Percentiles rank a stretch among this genome's conserved stretches.
Conservation (phyloP, 371 early-diverging fungal species). For the Synchytrium microbalum region DNA sequence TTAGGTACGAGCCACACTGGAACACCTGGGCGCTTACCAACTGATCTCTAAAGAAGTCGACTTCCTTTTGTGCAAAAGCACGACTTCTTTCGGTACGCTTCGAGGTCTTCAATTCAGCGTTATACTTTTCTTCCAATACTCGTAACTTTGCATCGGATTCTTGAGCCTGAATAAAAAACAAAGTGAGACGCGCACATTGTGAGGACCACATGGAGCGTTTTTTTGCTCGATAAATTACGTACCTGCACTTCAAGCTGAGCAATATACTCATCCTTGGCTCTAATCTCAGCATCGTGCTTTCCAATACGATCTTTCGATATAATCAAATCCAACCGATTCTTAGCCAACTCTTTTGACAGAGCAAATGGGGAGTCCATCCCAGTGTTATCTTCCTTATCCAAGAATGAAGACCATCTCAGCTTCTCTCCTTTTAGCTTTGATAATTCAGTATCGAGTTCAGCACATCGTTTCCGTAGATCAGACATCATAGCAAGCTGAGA, state of each 20-base stretch:
- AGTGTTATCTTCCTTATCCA: conserved; percentile 12
- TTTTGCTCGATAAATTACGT: not conserved
- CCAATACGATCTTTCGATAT: conserved; percentile 27
- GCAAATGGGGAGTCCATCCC: conserved; percentile 36
- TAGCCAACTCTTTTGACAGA: conserved; percentile 29
- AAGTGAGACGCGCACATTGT: no score
- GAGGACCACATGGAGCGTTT: not conserved
- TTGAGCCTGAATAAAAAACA: conserved; percentile 13
- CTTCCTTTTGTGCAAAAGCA: conserved; percentile 36
- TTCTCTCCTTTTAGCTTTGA: conserved; percentile 33
- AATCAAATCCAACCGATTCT: conserved; percentile 31
- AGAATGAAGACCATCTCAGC: conserved; percentile 32
- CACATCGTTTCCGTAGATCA: conserved; percentile 18
- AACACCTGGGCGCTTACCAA: conserved; percentile 25
- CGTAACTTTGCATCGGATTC: conserved; percentile 7
- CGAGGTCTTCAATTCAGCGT: conserved; percentile 9
- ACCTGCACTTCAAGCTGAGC: conserved; percentile 21
- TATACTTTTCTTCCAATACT: conserved; percentile 11
- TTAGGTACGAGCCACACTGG: not conserved
- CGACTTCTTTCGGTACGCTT: conserved; percentile 27
- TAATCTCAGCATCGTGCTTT: conserved; percentile 14
- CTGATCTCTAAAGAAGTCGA: conserved; percentile 44
- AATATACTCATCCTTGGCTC: conserved; percentile 14
- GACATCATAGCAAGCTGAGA: conserved; percentile 25
- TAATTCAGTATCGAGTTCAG: conserved; percentile 26